Evolutionary conservation across 2,329 filamentous ascomycete species (phyloP), one percentile per base, ranked within the genome.

Genomic region (Fusarium multiceps): DNA sequence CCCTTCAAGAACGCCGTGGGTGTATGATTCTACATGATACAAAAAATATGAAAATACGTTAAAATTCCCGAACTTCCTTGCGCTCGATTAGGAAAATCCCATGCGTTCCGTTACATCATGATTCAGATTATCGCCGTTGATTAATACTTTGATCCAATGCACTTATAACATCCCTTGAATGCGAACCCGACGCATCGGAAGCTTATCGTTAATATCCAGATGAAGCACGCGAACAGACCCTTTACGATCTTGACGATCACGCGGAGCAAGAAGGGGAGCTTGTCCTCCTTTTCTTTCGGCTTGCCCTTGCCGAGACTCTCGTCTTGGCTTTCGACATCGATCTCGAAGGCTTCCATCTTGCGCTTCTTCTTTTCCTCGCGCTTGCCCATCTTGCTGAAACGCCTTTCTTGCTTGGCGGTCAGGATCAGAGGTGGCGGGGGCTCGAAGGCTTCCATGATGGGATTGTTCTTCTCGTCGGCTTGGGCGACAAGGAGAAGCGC

Each of bases 241-340:
- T 83, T 85, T 12, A 86, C 71, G 59, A 88, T 69, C 69, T 86
- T 86, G 74, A 86, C 81, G 55, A 84, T 75, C 9, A 81, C 83
- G 56, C 85, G 82, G 65, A 84, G 77, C 56, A 82, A 75, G 66
- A 84, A 84, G 1, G 86, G 87, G 72, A 87, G 71, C 75, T 85
- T 84, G 28, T 87, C 83, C 47, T 82, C 78, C 34, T 80, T 78
- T 7, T 82, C 80, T 32, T 78, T 75, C 13, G 78, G 75, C 69
- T 80, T 81, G 55, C 77, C 73, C 42, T 80, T 82, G 37, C 75
- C 75, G 25, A 78, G 63, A 67, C 81, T 85, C 68, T 83, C 85
- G 55, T 82, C 80, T 77, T 90, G 89, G 74, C 88, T 90, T 78
- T 90, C 89, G 7, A 91, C 76, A 69, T 91, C 89, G 40, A 90